Evolutionary conservation across 805 yeast species (phyloP).

Genomic region (Pichia ethanolica): DNA sequence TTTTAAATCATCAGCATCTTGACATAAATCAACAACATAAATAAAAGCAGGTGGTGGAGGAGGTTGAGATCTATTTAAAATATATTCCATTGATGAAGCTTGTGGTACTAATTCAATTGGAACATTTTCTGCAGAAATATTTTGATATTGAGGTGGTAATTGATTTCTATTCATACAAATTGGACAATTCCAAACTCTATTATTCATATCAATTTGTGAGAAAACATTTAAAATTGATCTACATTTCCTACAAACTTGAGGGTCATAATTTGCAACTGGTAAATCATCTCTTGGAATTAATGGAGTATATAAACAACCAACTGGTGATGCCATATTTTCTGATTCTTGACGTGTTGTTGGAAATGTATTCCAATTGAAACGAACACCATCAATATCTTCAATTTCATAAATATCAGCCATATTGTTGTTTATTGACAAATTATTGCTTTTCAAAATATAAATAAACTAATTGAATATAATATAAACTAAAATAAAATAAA

Average conservation of each 20-base stretch:
- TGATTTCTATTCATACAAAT: conserved; percentile 73
- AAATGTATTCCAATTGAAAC: conserved; percentile 78
- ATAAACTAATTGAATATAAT: no score
- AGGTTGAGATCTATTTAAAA: conserved; percentile 49
- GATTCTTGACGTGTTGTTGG: conserved; percentile 89
- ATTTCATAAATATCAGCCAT: conserved; percentile 48
- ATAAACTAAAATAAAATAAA: no score
- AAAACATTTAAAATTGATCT: conserved; percentile 82
- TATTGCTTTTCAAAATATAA: no score
- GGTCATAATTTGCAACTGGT: conserved; percentile 78
- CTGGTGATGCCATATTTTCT: conserved; percentile 85
- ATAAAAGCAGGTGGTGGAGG: conserved; percentile 82
- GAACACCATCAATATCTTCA: conserved; percentile 57
- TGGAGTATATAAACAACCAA: conserved; percentile 94
- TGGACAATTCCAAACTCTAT: conserved; percentile 80
- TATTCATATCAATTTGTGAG: conserved; percentile 68
- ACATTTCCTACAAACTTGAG: conserved; percentile 77
- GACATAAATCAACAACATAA: conserved; percentile 82
- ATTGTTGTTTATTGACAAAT: not conserved
- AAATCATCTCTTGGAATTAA: conserved; percentile 70
- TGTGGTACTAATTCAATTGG: conserved; percentile 72
- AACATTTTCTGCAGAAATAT: conserved; percentile 63
- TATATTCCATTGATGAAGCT: conserved; percentile 77
- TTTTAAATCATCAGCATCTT: conserved; percentile 78
- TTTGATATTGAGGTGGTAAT: conserved; percentile 75